Conservation (phyloP, 306 rosid species). For the Fragaria ananassa region DNA sequence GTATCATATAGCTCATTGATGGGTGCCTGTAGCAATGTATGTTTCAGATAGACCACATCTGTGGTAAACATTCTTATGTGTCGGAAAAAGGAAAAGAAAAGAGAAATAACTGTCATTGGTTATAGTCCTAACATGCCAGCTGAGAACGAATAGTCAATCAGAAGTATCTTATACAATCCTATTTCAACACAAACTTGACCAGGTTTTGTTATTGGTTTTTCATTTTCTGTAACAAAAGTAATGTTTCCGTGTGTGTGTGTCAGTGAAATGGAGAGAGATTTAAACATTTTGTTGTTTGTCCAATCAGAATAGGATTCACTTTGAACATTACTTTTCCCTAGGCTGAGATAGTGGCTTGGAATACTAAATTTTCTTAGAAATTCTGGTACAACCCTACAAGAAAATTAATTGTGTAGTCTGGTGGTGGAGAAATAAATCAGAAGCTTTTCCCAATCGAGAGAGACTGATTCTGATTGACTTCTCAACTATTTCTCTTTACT, state of each 20-base stretch:
- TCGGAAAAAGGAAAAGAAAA: not conserved
- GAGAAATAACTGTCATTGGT: not conserved
- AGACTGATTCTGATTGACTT: not conserved
- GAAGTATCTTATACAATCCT: not conserved
- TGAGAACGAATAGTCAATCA: slow-evolving; percentile 11
- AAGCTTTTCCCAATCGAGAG: not conserved
- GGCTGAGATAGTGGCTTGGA: slow-evolving; percentile 7
- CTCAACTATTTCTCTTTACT: not conserved
- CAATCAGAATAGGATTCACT: not conserved
- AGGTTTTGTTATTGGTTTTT: not conserved
- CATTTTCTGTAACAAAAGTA: not conserved
- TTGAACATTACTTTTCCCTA: not conserved
- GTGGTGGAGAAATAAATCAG: slow-evolving; percentile 4
- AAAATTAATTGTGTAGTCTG: slow-evolving; percentile 1
- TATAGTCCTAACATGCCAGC: not conserved
- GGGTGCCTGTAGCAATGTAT: slow-evolving; percentile 99
- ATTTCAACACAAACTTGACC: not conserved
- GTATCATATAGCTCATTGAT: slow-evolving; percentile 86
- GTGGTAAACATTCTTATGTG: not conserved
- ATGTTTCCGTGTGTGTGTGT: not conserved
- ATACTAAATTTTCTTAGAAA: not conserved
- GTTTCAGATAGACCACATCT: slow-evolving; percentile 30
- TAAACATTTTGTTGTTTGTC: no score
- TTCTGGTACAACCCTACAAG: slow-evolving; percentile 7
- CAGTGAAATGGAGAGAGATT: no score